Conservation (phyloP, 768 basidiomycete genomes). For the Phallus indusiatus region DNA sequence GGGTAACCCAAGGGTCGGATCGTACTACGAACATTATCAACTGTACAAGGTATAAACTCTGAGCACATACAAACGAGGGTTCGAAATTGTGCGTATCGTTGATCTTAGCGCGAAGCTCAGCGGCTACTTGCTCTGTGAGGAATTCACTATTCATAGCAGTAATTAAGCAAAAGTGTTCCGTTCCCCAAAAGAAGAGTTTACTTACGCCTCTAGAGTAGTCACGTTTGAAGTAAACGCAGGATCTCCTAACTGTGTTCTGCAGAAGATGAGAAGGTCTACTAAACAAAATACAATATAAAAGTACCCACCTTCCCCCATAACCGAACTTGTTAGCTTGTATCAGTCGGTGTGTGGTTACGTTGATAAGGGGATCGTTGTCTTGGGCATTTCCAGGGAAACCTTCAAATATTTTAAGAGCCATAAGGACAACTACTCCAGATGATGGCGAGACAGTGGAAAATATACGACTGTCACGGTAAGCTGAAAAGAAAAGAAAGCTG, state of each 20-base stretch:
- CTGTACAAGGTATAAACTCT: not conserved
- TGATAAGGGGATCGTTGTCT: constrained; percentile 19
- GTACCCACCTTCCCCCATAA: constrained; percentile 19
- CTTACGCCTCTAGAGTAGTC: constrained; percentile 22
- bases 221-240: constrained; percentile 31
- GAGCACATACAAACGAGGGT: not conserved
- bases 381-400: constrained; percentile 19
- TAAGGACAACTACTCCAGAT: constrained; percentile 26
- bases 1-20: constrained; percentile 21
- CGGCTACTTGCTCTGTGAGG: constrained; percentile 20
- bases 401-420: constrained; percentile 27
- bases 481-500: not conserved
- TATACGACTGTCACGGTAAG: constrained; percentile 19
- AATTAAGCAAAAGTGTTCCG: not conserved
- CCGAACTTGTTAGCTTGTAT: constrained; percentile 28
- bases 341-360: constrained; percentile 25
- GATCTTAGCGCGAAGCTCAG: constrained; percentile 20
- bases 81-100: constrained; percentile 21
- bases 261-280: too few relatives aligned
- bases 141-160: not conserved
- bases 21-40: constrained; percentile 19
- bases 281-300: too few relatives aligned
- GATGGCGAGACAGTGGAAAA: constrained; percentile 31
- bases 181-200: constrained; percentile 1
- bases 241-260: constrained; percentile 25